phyloP scores from a whole-genome alignment of 2,329 filamentous ascomycete species.

The Microcera coccophila region DNA sequence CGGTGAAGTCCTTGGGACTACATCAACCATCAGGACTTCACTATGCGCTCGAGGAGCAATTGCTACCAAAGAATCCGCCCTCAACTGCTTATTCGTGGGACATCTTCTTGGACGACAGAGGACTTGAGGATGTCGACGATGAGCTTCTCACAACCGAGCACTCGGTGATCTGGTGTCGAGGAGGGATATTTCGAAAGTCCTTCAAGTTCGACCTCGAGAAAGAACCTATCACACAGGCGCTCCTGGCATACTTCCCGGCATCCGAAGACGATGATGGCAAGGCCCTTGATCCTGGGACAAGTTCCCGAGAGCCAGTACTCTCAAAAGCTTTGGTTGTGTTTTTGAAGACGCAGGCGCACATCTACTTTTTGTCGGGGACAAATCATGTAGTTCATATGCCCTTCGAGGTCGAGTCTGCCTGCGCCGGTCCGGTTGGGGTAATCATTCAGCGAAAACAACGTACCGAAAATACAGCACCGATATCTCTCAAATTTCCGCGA shows the following conservation, averaged over 20 bases:
- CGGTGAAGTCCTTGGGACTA: slow-evolving; percentile 83
- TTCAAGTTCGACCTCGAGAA: slow-evolving; percentile 86
- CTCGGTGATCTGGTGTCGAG: slow-evolving; percentile 85
- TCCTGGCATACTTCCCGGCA: slow-evolving; percentile 76
- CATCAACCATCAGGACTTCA: slow-evolving; percentile 82
- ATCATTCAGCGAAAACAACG: slow-evolving; percentile 77
- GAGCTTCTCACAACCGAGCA: slow-evolving; percentile 73
- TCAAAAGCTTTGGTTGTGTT: slow-evolving; percentile 81
- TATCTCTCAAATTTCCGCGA: slow-evolving; percentile 53
- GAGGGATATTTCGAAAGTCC: slow-evolving; percentile 76
- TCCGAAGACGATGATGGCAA: slow-evolving; percentile 37
- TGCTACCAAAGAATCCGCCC: slow-evolving; percentile 65
- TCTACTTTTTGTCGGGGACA: slow-evolving; percentile 85
- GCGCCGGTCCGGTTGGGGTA: slow-evolving; percentile 76
- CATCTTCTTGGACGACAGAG: slow-evolving; percentile 44
- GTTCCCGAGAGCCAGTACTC: slow-evolving; percentile 28
- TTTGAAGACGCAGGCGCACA: slow-evolving; percentile 85
- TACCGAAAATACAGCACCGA: slow-evolving; percentile 45
- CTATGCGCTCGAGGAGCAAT: slow-evolving; percentile 76
- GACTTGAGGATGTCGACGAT: slow-evolving; percentile 57
- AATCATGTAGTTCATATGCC: slow-evolving; percentile 89
- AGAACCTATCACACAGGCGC: slow-evolving; percentile 78
- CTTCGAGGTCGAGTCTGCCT: slow-evolving; percentile 86
- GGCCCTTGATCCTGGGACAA: slow-evolving; percentile 7
- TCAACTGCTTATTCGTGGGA: slow-evolving; percentile 73